These are phyloP conservation scores for Claviceps africana DNA, from an alignment of 2,329 filamentous ascomycete genomes.

Conservation along the genomic window DNA sequence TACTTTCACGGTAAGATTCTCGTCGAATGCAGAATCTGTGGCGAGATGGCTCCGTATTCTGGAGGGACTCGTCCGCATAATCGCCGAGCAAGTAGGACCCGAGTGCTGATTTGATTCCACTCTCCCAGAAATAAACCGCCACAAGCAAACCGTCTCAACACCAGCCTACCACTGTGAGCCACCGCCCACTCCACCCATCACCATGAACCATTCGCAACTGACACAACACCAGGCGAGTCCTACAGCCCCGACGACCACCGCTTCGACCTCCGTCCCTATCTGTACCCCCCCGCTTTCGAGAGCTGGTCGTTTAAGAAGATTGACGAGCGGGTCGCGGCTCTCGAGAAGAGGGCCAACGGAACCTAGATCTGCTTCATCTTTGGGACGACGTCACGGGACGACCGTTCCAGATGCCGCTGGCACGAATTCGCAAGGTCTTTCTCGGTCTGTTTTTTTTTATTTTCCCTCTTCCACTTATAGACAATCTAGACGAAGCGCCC, in stretches of 20 bases:
- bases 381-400: too few species aligned
- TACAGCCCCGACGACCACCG: constrained; percentile 3
- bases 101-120: not conserved
- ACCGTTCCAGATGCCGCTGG: too few species aligned
- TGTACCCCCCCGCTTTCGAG: constrained; percentile 20
- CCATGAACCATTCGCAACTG: not conserved
- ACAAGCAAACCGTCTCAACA: constrained; percentile 1
- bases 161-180: constrained; percentile 1
- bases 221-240: not conserved
- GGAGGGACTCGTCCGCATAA: not conserved
- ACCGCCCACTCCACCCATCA: not conserved
- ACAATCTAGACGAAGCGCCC: too few species aligned
- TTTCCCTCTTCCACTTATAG: too few species aligned
- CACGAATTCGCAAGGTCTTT: too few species aligned
- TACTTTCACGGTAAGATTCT: not conserved
- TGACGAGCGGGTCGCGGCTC: constrained; percentile 20
- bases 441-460: too few species aligned
- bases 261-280: constrained; percentile 10
- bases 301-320: constrained; percentile 26
- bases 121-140: constrained; percentile 3
- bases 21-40: too few species aligned
- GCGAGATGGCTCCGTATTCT: not conserved
- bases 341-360: constrained; percentile 13
- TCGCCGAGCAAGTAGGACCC: not conserved
- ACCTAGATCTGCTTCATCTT: not conserved